These are phyloP conservation scores for Malassezia furfur DNA, from an alignment of 1,284 basidiomycete species.

Conservation along the genomic window DNA sequence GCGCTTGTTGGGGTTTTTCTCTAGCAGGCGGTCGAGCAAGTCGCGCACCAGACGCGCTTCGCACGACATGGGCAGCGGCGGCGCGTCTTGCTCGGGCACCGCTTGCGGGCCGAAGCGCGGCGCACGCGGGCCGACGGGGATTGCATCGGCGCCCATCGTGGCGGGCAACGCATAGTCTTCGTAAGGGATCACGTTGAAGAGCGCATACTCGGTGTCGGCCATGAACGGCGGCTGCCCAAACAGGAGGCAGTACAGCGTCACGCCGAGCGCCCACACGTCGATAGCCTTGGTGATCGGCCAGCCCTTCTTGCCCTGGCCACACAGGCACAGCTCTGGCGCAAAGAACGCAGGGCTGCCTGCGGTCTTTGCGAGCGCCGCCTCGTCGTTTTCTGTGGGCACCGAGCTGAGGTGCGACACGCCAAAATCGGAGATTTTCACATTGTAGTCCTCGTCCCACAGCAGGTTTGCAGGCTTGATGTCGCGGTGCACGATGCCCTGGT, in stretches of 20 bases:
- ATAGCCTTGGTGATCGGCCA: slow-evolving; percentile 75
- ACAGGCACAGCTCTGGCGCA: slow-evolving; percentile 77
- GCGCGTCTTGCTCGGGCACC: slow-evolving; percentile 17
- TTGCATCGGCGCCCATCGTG: slow-evolving; percentile 64
- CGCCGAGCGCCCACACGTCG: slow-evolving; percentile 98
- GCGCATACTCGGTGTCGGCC: slow-evolving; percentile 61
- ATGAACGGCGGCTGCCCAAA: slow-evolving; percentile 73
- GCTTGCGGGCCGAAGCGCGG: slow-evolving; percentile 36
- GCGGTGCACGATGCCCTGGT: slow-evolving; percentile 95
- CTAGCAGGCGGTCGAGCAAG: slow-evolving; percentile 65
- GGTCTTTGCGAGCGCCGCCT: slow-evolving; percentile 69
- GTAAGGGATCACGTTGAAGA: slow-evolving; percentile 75
- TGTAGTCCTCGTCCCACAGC: slow-evolving; percentile 67
- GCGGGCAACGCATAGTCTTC: slow-evolving; percentile 65
- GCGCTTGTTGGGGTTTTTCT: slow-evolving; percentile 70
- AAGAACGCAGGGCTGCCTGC: slow-evolving; percentile 96
- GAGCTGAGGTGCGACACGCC: slow-evolving; percentile 92
- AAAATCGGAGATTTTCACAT: slow-evolving; percentile 94
- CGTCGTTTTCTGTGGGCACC: slow-evolving; percentile 51
- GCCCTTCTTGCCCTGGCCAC: slow-evolving; percentile 32
- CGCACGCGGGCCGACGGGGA: slow-evolving; percentile 46
- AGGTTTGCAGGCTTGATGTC: slow-evolving; percentile 99
- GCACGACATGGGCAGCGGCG: slow-evolving; percentile 10
- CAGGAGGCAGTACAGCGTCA: slow-evolving; percentile 87
- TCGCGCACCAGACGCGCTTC: slow-evolving; percentile 54